phyloP scores from a whole-genome alignment of 495 filamentous ascomycete species.

The Penicillium arizonense region DNA sequence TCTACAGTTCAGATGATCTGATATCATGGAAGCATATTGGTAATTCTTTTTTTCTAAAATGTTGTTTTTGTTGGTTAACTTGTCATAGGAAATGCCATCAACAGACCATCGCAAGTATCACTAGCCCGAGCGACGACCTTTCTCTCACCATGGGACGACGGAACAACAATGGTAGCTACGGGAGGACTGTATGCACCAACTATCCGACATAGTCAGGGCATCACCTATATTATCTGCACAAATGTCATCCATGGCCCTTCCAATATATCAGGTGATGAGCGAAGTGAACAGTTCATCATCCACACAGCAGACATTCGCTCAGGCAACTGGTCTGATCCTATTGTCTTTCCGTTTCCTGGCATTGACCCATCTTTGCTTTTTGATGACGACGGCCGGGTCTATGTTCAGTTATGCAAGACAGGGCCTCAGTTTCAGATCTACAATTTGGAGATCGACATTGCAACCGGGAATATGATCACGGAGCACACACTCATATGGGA shows the following conservation, averaged over 20 bases:
- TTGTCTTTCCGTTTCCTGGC: slow-evolving; percentile 27
- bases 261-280: slow-evolving; percentile 9
- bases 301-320: slow-evolving; percentile 18
- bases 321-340: slow-evolving; percentile 27
- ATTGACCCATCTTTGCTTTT: slow-evolving; percentile 25
- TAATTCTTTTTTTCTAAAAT: neutral
- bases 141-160: slow-evolving; percentile 8
- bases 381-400: slow-evolving; percentile 23
- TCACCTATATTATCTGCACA: slow-evolving; percentile 42
- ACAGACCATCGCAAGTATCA: slow-evolving; percentile 10
- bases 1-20: slow-evolving; percentile 36
- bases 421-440: slow-evolving; percentile 21
- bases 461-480: slow-evolving; percentile 31
- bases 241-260: slow-evolving; percentile 18
- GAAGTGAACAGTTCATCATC: slow-evolving; percentile 23
- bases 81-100: slow-evolving; percentile 18
- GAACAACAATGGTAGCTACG: slow-evolving; percentile 5
- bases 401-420: slow-evolving; percentile 14
- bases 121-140: slow-evolving; percentile 8
- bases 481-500: slow-evolving; percentile 45
- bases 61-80: neutral
- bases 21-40: slow-evolving; percentile 27
- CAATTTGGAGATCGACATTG: slow-evolving; percentile 38
- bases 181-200: slow-evolving; percentile 25
- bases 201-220: slow-evolving; percentile 24